Percentiles rank a stretch among this genome's conserved stretches.
Evolutionary conservation across 352 stramenopile species (phyloP).

Genomic region (Phytopythium ostracodes): DNA sequence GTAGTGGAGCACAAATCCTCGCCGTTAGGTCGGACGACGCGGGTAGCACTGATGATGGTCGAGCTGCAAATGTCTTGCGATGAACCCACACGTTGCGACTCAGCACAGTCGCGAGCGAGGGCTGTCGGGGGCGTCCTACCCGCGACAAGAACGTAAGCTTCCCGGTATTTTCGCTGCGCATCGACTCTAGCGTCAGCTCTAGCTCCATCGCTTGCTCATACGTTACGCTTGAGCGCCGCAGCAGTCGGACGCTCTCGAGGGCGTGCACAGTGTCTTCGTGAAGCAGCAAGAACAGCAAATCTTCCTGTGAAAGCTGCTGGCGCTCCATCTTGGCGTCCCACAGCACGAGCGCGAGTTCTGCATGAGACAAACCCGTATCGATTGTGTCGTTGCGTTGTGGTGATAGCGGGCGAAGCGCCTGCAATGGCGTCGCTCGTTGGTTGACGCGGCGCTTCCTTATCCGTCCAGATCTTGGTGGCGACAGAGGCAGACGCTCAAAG

Average conservation of each 20-base stretch:
- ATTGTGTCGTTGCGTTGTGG: not conserved
- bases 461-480: not conserved
- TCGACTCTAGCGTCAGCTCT: slow-evolving; percentile 35
- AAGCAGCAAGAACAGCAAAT: slow-evolving; percentile 42
- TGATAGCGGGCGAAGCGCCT: not conserved
- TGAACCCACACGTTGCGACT: slow-evolving; percentile 20
- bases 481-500: not conserved
- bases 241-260: slow-evolving; percentile 40
- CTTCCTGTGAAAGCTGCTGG: slow-evolving; percentile 28
- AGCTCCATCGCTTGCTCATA: slow-evolving; percentile 56
- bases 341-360: slow-evolving; percentile 19
- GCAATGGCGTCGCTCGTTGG: not conserved
- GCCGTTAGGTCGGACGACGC: not conserved
- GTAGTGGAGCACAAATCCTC: not conserved
- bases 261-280: slow-evolving; percentile 31
- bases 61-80: slow-evolving; percentile 11
- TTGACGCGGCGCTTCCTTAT: not conserved
- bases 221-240: slow-evolving; percentile 23
- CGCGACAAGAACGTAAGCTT: no score
- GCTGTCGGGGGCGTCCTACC: not conserved
- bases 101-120: slow-evolving; percentile 4
- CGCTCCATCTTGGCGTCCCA: slow-evolving; percentile 60
- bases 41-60: not conserved
- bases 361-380: not conserved
- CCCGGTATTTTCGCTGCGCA: slow-evolving; percentile 8